Evolutionary conservation across 2,329 filamentous ascomycete species (phyloP), one percentile per base, ranked within the genome.

Genomic region (Scolecobasidium constrictum): DNA sequence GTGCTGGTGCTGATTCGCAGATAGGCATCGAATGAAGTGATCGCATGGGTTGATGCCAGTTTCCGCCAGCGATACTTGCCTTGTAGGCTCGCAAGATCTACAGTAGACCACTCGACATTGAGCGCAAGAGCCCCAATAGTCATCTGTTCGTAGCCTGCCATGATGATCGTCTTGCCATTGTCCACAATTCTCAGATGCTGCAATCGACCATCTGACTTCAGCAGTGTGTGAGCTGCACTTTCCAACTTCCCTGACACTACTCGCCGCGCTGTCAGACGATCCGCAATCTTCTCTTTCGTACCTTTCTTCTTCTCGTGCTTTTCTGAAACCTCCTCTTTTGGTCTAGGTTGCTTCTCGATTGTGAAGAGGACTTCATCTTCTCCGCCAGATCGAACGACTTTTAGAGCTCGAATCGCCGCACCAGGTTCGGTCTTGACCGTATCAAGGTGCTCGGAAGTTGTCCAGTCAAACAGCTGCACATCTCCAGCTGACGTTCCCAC

Each of bases 11-110:
- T 20, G 16, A 12, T 31, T 31, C 40, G 41, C 49, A 45, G 42
- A 49, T 75, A 72, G 40, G 83, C 57, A 53, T 92, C 81, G 35
- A 86, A 62, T 46, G 76, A 78, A 20, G 75, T 78, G 40, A 88
- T 73, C 34, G 75, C 69, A 49, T 85, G 78, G 3, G 76, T 72
- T n/a, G 62, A 58, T 11, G 60, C 59, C 9, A 35, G 13, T 9
- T 39, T 20, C n/a, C 35, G 21, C 35, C 42, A 44, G 18, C 21
- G 17, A 22, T 44, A 38, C 22, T 34, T 23, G 13, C 21, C 12
- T 18, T 39, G 18, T 9, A 42, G 20, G 11, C 19, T 20, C 7
- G 53, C 17, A 20, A 44, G 34, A 17, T 38, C 36, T 9, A 23
- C 21, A 5, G 17, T 28, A 12, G 42, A 21, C 11, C 39, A 12